Base-by-base conservation (phyloP, 202 grass and related monocot species). In the Panicum hallii region DNA sequence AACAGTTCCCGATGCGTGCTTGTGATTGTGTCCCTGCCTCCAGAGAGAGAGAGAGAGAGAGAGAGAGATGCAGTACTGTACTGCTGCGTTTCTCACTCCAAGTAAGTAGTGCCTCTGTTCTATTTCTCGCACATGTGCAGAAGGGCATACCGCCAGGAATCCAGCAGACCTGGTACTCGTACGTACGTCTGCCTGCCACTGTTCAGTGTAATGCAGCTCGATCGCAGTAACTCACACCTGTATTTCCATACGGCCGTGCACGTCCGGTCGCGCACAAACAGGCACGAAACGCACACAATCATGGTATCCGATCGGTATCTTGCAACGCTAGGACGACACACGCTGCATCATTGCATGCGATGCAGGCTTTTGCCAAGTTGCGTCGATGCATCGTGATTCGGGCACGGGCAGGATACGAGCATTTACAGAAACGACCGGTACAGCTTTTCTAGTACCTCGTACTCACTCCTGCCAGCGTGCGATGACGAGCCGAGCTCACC, bases 161-260 rank as follows among this genome's bases (percentile, higher is more conserved):
- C 19, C 17, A 20, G 32, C 38, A 38, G 50, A 73, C 7, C 26
- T 34, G 20, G 48, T 74, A 74, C 70, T 4, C 9, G n/a, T 72
- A 45, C 38, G 32, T 38, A 45, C 17, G 32, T 63, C 11, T 8
- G 11, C 19, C 9, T 8, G 11, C 19, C 9, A 4, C 3, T n/a
- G 41, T 22, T 5, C 9, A 13, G 72, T 38, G 15, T 0, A 22
- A 17, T 6, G 50, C 5, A n/a, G 22, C 11, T 60, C 13, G 40
- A 14, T 12, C 13, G 40, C 23, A 20, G 58, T 78, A 63, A 79
- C 43, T 64, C 43, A 49, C 41, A 49, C 41, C 30, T 7, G 52
- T 75, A 57, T 41, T 75, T 75, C 38, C 9, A 74, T 22, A 56
- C 72, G 34, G 32, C 52, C 36, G 72, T 47, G 49, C 69, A 30